phyloP scores from a whole-genome alignment of 768 basidiomycete genomes.

The Lactifluus volemus region DNA sequence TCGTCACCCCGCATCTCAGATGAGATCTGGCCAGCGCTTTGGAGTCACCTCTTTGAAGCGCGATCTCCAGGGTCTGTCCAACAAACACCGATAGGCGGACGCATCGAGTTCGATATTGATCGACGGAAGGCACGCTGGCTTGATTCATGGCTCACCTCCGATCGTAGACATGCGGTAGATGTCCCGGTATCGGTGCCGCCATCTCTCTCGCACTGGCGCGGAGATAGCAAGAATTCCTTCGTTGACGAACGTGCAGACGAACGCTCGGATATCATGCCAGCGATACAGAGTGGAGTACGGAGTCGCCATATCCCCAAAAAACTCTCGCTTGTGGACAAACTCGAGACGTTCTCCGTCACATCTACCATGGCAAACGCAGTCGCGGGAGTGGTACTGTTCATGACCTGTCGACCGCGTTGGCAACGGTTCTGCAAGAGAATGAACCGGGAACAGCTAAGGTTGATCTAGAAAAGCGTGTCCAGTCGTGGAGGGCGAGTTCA shows the following conservation, averaged over 20 bases:
- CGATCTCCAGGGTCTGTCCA: constrained; percentile 27
- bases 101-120: constrained; percentile 85
- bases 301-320: constrained; percentile 53
- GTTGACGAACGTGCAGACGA: constrained; percentile 35
- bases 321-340: constrained; percentile 59
- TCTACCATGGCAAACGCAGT: constrained; percentile 24
- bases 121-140: constrained; percentile 70
- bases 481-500: constrained; percentile 58
- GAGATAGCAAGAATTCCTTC: constrained; percentile 43
- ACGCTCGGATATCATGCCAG: constrained; percentile 22
- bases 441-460: constrained; percentile 44
- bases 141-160: constrained; percentile 53
- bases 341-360: constrained; percentile 35
- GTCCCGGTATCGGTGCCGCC: constrained; percentile 34
- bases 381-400: background rate
- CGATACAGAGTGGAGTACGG: constrained; percentile 21
- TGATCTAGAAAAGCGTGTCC: constrained; percentile 48
- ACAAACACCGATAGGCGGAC: constrained; percentile 59
- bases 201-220: constrained; percentile 43
- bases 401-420: constrained; percentile 32
- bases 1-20: constrained; percentile 69
- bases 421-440: constrained; percentile 56
- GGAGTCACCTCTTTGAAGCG: constrained; percentile 50
- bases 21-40: constrained; percentile 67
- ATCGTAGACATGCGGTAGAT: constrained; percentile 35